phyloP scores from a whole-genome alignment of 768 basidiomycete genomes.

The Saitozyma podzolica region DNA sequence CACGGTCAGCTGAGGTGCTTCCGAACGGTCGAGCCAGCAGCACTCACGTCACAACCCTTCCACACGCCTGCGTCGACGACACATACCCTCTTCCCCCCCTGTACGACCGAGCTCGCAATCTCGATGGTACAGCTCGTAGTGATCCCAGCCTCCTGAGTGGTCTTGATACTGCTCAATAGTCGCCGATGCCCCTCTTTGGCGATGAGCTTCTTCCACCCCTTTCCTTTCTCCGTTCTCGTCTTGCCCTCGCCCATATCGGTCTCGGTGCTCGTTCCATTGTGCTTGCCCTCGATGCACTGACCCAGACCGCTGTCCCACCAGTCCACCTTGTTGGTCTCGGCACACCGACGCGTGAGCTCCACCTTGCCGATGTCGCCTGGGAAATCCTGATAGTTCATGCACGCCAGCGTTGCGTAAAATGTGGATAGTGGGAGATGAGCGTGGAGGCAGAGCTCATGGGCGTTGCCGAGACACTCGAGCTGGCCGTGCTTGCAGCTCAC shows the following conservation, averaged over 20 bases:
- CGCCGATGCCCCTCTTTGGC: slow-evolving; percentile 52
- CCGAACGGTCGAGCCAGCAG: slow-evolving; percentile 50
- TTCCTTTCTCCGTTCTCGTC: slow-evolving; percentile 55
- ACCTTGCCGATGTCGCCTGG: slow-evolving; percentile 65
- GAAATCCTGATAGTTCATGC: slow-evolving; percentile 32
- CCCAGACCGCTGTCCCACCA: slow-evolving; percentile 63
- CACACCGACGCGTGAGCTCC: slow-evolving; percentile 67
- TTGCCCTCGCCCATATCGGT: background rate
- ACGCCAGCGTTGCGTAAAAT: slow-evolving; percentile 27
- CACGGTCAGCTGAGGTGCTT: background rate
- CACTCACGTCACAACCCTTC: slow-evolving; percentile 57
- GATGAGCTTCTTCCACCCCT: slow-evolving; percentile 50
- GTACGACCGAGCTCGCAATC: slow-evolving; percentile 57
- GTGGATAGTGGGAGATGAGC: slow-evolving; percentile 49
- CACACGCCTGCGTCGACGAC: slow-evolving; percentile 63
- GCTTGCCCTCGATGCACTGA: slow-evolving; percentile 58
- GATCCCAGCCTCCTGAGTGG: slow-evolving; percentile 59
- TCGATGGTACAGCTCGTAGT: slow-evolving; percentile 86
- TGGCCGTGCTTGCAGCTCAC: slow-evolving; percentile 77
- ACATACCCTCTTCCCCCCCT: slow-evolving; percentile 61
- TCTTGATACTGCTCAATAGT: slow-evolving; percentile 62
- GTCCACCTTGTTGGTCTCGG: slow-evolving; percentile 63
- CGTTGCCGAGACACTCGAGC: slow-evolving; percentile 77
- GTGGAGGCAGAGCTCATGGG: slow-evolving; percentile 76
- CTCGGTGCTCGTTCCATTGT: too few relatives aligned